Evolutionary conservation across 257 asterid species (phyloP).

Genomic region (Paulownia fortunei): DNA sequence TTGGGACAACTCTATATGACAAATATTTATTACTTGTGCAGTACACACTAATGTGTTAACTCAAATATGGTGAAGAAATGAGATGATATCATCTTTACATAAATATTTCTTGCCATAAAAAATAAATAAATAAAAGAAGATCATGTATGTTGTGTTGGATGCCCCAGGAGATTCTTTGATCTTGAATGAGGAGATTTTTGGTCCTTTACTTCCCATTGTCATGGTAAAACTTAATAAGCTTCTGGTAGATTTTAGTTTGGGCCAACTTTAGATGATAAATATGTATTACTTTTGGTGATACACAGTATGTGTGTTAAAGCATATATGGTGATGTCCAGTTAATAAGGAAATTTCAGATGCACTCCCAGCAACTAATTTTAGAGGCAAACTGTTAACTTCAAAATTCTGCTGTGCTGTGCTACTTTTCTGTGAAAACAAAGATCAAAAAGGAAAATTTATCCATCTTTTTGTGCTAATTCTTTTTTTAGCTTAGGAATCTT

Average conservation of each 20-base stretch:
- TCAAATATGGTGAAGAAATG: neutral
- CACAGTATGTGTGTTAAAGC: too few relatives aligned
- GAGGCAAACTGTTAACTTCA: too few relatives aligned
- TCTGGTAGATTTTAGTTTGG: neutral
- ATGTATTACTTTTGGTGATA: too few relatives aligned
- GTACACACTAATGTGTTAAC: neutral
- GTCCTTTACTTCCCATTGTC: conserved; percentile 74
- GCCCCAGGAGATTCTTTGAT: conserved; percentile 58
- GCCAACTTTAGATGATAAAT: neutral
- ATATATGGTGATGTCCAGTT: too few relatives aligned
- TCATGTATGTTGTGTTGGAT: conserved; percentile 67
- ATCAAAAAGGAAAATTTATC: too few relatives aligned
- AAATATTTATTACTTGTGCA: neutral
- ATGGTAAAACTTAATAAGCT: conserved; percentile 48
- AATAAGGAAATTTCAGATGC: too few relatives aligned
- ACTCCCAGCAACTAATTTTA: too few relatives aligned
- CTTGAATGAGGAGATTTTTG: conserved; percentile 76
- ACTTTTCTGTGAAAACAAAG: too few relatives aligned
- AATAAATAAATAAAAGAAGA: too few relatives aligned
- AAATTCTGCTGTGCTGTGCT: too few relatives aligned
- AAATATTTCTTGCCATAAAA: too few relatives aligned
- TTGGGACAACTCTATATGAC: neutral
- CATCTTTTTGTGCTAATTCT: neutral
- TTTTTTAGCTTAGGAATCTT: conserved; percentile 8
- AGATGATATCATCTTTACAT: too few relatives aligned